Conservation (phyloP, 768 basidiomycete species). For the Mycena leptocephala region DNA sequence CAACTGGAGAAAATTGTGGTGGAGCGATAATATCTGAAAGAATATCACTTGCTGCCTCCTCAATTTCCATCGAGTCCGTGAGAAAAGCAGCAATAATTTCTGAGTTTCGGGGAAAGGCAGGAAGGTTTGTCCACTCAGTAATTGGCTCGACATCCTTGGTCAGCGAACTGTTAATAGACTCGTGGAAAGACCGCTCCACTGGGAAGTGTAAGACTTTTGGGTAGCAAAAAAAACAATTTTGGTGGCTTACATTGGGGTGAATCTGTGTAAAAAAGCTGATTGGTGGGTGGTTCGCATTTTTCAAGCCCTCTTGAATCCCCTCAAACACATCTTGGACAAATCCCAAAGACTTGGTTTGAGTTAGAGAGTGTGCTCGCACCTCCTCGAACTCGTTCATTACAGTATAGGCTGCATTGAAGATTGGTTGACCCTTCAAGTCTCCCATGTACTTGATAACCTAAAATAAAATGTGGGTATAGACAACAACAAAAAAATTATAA, state of each 20-base stretch:
- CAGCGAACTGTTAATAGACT: background rate
- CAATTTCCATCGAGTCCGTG: background rate
- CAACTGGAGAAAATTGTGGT: background rate
- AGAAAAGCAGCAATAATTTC: background rate
- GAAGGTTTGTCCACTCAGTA: background rate
- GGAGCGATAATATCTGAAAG: background rate
- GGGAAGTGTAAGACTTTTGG: background rate
- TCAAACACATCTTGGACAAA: conserved; percentile 5
- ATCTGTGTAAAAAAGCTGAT: background rate
- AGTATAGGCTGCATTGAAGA: background rate
- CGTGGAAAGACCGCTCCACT: conserved; percentile 7
- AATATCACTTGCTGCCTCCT: background rate
- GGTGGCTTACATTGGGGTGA: background rate
- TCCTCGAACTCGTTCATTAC: background rate
- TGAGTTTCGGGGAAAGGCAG: background rate
- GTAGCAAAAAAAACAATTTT: background rate
- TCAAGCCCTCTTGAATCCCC: background rate
- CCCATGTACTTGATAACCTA: conserved; percentile 2
- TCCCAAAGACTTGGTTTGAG: background rate
- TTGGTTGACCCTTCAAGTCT: background rate
- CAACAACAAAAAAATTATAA: background rate
- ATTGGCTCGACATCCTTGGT: background rate
- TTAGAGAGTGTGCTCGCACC: background rate
- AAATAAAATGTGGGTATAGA: background rate
- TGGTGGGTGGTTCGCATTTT: background rate